phyloP scores from a whole-genome alignment of 352 stramenopile genomes.

The Globisporangium emineosum region DNA sequence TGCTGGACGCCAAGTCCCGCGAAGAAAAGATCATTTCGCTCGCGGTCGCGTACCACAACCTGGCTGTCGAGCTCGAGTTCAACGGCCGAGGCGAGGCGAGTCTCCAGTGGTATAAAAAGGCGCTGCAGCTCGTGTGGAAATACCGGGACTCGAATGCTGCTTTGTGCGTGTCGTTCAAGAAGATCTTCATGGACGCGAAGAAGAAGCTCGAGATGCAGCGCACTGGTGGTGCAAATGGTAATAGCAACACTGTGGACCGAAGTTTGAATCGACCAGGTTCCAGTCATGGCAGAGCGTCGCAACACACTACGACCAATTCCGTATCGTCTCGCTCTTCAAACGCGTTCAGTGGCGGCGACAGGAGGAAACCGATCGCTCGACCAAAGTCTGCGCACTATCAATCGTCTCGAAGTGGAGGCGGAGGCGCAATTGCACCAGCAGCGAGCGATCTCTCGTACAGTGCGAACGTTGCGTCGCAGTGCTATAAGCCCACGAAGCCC shows the following conservation, averaged over 20 bases:
- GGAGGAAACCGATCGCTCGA: slow-evolving; percentile 12
- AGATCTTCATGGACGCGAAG: slow-evolving; percentile 71
- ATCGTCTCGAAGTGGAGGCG: slow-evolving; percentile 10
- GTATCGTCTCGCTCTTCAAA: slow-evolving; percentile 3
- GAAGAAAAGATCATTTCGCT: slow-evolving; percentile 80
- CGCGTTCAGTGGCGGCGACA: slow-evolving; percentile 5
- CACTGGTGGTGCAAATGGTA: slow-evolving; percentile 14
- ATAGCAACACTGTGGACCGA: background rate
- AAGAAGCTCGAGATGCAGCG: slow-evolving; percentile 39
- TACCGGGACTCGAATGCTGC: slow-evolving; percentile 60
- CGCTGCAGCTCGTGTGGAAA: slow-evolving; percentile 60
- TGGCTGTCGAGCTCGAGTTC: slow-evolving; percentile 78
- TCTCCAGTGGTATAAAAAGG: slow-evolving; percentile 85
- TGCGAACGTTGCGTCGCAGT: slow-evolving; percentile 55
- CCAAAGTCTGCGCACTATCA: slow-evolving; percentile 40
- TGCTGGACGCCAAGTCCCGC: slow-evolving; percentile 50
- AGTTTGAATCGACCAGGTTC: background rate
- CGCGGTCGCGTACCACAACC: slow-evolving; percentile 78
- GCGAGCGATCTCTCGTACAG: slow-evolving; percentile 50
- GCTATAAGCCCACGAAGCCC: slow-evolving; percentile 53
- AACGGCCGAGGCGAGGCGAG: slow-evolving; percentile 64
- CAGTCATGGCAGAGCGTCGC: background rate
- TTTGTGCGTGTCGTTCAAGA: slow-evolving; percentile 67
- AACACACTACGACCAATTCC: background rate
- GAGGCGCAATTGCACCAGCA: background rate